A percentile compares a stretch with the other conserved stretches of the same genome.
These are phyloP conservation scores for Macrophomina pseudophaseolina DNA, from an alignment of 2,329 filamentous ascomycete species.

Conservation along the genomic window DNA sequence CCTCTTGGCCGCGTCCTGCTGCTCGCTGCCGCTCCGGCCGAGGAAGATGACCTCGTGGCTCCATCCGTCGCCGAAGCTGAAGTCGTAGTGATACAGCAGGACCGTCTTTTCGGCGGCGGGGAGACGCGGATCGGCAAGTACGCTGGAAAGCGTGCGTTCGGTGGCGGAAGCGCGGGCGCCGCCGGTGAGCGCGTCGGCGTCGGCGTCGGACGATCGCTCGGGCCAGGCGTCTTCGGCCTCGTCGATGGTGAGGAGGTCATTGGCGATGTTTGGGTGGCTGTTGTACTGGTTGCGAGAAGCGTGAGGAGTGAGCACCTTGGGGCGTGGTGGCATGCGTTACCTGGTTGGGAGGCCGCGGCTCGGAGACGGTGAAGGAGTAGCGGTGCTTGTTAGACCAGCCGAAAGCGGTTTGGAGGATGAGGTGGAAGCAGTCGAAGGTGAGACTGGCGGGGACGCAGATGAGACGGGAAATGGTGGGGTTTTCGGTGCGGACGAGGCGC, in stretches of 20 bases:
- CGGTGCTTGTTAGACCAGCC: neutral
- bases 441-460: neutral
- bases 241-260: neutral
- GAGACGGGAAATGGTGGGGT: neutral
- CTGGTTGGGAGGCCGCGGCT: neutral
- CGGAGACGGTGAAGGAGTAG: neutral
- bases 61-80: neutral
- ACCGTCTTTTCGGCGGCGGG: neutral
- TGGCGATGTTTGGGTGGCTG: too few relatives aligned
- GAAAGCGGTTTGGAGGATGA: neutral
- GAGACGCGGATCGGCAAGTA: neutral
- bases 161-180: too few relatives aligned
- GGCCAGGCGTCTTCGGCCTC: neutral
- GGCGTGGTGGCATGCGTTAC: neutral
- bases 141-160: neutral
- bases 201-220: too few relatives aligned
- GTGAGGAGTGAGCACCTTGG: too few relatives aligned
- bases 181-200: too few relatives aligned
- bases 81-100: too few relatives aligned
- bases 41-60: neutral
- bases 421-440: neutral
- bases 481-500: neutral
- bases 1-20: neutral
- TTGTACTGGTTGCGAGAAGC: too few relatives aligned
- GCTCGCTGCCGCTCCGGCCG: neutral